Evolutionary conservation across 208 protist genomes (phyloP).

Genomic region (Trypanosoma melophagium): DNA sequence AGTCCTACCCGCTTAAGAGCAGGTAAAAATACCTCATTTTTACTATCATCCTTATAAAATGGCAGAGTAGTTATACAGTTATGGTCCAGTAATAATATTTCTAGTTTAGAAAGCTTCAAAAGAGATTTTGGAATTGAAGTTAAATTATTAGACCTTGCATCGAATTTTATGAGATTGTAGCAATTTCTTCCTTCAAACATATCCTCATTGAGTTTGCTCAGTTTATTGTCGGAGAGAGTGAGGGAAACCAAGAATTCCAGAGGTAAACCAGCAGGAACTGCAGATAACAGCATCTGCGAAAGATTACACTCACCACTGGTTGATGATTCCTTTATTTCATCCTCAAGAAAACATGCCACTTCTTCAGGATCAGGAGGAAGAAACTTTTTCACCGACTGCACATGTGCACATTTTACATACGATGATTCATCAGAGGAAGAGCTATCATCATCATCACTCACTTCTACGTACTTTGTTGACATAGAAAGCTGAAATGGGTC

Average conservation of each 20-base stretch:
- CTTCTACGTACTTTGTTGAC: neutral
- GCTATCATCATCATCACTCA: neutral
- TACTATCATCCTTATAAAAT: conserved; percentile 15
- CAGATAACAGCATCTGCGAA: conserved; percentile 42
- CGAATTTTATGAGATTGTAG: conserved; percentile 40
- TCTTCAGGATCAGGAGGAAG: neutral
- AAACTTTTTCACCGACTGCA: conserved; percentile 5
- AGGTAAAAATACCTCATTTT: conserved; percentile 40
- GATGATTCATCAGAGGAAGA: neutral
- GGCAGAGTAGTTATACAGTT: conserved; percentile 46
- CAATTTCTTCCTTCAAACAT: conserved; percentile 52
- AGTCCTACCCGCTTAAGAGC: conserved; percentile 51
- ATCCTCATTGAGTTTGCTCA: conserved; percentile 36
- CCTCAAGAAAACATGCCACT: conserved; percentile 31
- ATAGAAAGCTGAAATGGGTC: neutral
- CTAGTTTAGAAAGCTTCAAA: conserved; percentile 58
- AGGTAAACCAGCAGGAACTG: conserved; percentile 41
- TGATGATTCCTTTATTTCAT: conserved; percentile 50
- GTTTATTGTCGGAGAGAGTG: conserved; percentile 59
- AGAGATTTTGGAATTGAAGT: conserved; percentile 51
- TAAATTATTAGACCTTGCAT: conserved; percentile 72
- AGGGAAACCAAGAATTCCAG: conserved; percentile 42
- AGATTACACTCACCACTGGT: conserved; percentile 61
- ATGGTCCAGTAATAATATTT: conserved; percentile 71
- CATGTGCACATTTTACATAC: neutral